phyloP scores from a whole-genome alignment of 148 eudicot genomes.

The Silene conica region DNA sequence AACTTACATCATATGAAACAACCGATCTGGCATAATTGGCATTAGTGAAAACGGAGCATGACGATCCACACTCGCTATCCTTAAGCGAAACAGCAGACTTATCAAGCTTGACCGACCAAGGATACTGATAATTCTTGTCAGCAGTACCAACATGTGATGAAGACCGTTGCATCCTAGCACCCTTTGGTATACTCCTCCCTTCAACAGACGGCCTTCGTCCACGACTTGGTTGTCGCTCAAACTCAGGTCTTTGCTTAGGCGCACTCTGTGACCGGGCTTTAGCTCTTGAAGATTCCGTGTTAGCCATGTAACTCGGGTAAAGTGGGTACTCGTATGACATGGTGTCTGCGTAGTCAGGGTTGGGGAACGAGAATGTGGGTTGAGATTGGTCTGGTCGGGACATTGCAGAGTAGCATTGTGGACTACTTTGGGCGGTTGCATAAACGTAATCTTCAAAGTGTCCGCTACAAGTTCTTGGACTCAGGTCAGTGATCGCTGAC shows the following conservation, averaged over 20 bases:
- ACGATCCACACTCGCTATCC: constrained; percentile 90
- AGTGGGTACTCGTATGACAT: constrained; percentile 46
- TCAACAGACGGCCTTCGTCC: constrained; percentile 65
- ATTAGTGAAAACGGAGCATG: constrained; percentile 60
- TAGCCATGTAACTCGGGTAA: constrained; percentile 88
- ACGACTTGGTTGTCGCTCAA: constrained; percentile 57
- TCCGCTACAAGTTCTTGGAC: constrained; percentile 67
- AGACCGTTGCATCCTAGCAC: constrained; percentile 80
- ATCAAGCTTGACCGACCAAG: constrained; percentile 73
- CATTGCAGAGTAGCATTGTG: constrained; percentile 50
- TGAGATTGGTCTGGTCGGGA: constrained; percentile 44
- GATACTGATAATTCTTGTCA: constrained; percentile 59
- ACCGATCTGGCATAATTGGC: constrained; percentile 68
- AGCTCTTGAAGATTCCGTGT: constrained; percentile 80
- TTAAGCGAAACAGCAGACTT: constrained; percentile 59
- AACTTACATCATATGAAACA: constrained; percentile 67
- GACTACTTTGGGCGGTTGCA: constrained; percentile 69
- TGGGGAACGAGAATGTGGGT: constrained; percentile 32
- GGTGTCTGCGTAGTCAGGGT: constrained; percentile 53
- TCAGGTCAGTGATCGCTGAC: constrained; percentile 58
- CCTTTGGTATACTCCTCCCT: constrained; percentile 74
- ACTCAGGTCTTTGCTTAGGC: constrained; percentile 82
- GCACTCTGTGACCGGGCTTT: constrained; percentile 90
- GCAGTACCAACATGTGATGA: constrained; percentile 77
- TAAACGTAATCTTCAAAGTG: constrained; percentile 71